Evolutionary conservation across 495 filamentous ascomycete species (phyloP).

Genomic region (Podospora tetraspora): DNA sequence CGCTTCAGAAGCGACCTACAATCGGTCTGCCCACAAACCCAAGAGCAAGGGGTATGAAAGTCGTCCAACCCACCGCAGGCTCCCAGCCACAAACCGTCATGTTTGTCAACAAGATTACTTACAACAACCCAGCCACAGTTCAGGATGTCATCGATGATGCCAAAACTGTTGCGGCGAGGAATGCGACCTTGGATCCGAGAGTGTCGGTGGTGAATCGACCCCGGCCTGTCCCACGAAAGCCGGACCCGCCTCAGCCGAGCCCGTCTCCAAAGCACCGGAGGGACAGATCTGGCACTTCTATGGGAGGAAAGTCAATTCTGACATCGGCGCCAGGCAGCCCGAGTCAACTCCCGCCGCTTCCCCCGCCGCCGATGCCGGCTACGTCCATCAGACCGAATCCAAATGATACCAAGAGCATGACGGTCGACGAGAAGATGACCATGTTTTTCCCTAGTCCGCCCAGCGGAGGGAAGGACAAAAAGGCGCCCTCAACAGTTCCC

Average conservation of each 20-base stretch:
- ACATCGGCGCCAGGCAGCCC: conserved; percentile 43
- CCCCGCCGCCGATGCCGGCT: conserved; percentile 38
- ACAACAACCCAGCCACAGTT: conserved; percentile 43
- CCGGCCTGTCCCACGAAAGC: conserved; percentile 46
- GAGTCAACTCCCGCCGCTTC: conserved; percentile 42
- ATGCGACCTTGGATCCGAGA: conserved; percentile 18
- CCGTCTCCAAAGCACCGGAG: conserved; percentile 32
- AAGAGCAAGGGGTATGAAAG: conserved; percentile 36
- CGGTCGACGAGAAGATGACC: conserved; percentile 48
- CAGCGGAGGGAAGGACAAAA: conserved; percentile 24
- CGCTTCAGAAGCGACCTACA: conserved; percentile 43
- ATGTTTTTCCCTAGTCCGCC: conserved; percentile 43
- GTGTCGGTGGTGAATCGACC: conserved; percentile 47
- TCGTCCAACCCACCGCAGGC: conserved; percentile 26
- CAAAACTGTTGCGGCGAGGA: conserved; percentile 24
- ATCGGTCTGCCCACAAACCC: conserved; percentile 49
- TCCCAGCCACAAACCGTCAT: conserved; percentile 45
- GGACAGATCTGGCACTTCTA: conserved; percentile 42
- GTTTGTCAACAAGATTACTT: conserved; percentile 50
- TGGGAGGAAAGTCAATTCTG: conserved; percentile 40
- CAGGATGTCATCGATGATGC: conserved; percentile 42
- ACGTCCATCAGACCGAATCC: conserved; percentile 30
- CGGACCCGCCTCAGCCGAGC: conserved; percentile 33
- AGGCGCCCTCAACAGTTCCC: conserved; percentile 40
- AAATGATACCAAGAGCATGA: conserved; percentile 51